Conservation (phyloP, 164 flowering plant genomes). For the Berberis thunbergii region DNA sequence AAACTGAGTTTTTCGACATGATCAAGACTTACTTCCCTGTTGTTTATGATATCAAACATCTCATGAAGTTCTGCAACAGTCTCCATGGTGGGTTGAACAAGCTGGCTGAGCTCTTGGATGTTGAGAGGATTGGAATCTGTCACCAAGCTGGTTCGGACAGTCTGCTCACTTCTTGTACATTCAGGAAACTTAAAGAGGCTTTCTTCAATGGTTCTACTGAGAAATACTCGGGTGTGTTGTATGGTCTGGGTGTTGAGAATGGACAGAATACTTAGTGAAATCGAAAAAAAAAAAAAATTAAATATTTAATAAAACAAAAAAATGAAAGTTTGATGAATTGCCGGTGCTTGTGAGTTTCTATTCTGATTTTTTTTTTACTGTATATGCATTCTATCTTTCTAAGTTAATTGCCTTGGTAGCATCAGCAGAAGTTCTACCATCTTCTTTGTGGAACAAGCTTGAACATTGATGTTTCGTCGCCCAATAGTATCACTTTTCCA, state of each 20-base stretch:
- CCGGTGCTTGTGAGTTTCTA: too few relatives aligned
- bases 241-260: constrained; percentile 44
- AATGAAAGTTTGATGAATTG: too few relatives aligned
- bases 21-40: constrained; percentile 42
- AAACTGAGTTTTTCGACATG: constrained; percentile 30
- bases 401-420: too few relatives aligned
- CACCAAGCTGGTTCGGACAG: too few relatives aligned
- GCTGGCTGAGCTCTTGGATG: constrained; percentile 47
- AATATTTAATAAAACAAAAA: too few relatives aligned
- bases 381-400: too few relatives aligned
- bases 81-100: constrained; percentile 24
- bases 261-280: constrained; percentile 6
- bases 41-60: constrained; percentile 53
- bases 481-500: too few relatives aligned
- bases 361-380: too few relatives aligned
- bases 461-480: too few relatives aligned
- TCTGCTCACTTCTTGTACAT: constrained; percentile 33
- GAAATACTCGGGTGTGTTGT: constrained; percentile 52
- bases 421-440: too few relatives aligned
- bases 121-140: constrained; percentile 39
- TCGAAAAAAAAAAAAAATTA: too few relatives aligned
- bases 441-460: too few relatives aligned
- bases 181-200: constrained; percentile 47
- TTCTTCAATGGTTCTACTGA: constrained; percentile 44
- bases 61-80: constrained; percentile 53